phyloP scores from a whole-genome alignment of 768 basidiomycete species.

The Trametes villosa region DNA sequence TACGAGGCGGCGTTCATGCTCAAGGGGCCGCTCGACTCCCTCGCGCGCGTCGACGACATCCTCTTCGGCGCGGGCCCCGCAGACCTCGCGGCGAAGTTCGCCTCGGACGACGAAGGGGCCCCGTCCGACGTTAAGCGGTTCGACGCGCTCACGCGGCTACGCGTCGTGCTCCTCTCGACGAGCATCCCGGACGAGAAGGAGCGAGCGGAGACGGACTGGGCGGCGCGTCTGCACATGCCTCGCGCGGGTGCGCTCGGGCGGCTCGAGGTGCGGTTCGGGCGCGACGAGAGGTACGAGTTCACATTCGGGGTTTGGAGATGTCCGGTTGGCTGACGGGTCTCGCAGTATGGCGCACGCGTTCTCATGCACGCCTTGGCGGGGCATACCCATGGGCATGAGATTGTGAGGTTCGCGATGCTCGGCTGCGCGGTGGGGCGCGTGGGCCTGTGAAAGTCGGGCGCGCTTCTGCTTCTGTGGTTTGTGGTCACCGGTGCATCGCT shows the following conservation, averaged over 20 bases:
- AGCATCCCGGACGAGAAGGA: neutral
- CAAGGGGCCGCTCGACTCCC: neutral
- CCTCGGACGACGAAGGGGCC: neutral
- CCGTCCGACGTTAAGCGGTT: neutral
- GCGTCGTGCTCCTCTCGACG: neutral
- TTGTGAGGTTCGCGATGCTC: too few relatives aligned
- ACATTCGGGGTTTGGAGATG: neutral
- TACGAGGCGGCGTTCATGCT: neutral
- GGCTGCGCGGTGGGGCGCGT: too few relatives aligned
- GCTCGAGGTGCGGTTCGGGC: neutral
- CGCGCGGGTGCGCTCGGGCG: neutral
- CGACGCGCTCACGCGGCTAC: neutral
- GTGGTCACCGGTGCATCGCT: too few relatives aligned
- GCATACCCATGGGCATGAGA: too few relatives aligned
- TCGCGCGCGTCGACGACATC: neutral
- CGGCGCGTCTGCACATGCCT: neutral
- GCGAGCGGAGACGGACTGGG: neutral
- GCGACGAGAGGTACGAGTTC: neutral
- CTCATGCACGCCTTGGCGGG: neutral
- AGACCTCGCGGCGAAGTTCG: neutral
- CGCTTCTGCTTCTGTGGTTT: too few relatives aligned
- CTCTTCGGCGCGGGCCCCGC: neutral
- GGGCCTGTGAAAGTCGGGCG: too few relatives aligned
- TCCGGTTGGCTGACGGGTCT: neutral
- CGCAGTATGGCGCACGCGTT: neutral